phyloP scores from a whole-genome alignment of 2,329 filamentous ascomycete genomes.

The Colletotrichum spaethianum region DNA sequence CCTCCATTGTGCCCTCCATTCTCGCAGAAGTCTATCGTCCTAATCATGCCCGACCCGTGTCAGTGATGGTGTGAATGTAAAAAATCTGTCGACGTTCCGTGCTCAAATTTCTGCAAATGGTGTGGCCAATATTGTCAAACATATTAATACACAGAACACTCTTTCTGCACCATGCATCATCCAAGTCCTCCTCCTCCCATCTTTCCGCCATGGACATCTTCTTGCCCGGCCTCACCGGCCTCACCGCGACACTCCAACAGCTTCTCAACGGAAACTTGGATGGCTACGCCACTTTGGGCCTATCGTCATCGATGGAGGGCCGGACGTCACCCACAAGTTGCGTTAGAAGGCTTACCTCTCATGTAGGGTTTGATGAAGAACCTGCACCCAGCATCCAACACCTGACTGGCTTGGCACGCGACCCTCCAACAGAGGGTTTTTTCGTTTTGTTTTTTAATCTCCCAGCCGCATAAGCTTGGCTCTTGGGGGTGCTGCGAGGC shows the following conservation, averaged over 20 bases:
- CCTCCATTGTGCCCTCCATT: too few species aligned
- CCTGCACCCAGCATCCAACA: slow-evolving; percentile 1
- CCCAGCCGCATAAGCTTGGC: slow-evolving; percentile 29
- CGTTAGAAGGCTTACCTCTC: slow-evolving; percentile 11
- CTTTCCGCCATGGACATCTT: slow-evolving; percentile 18
- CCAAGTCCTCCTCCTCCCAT: not conserved
- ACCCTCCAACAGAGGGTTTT: slow-evolving; percentile 23
- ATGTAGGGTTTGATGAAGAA: slow-evolving; percentile 37
- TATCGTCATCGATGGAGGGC: not conserved
- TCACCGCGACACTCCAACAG: not conserved
- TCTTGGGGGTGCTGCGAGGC: slow-evolving; percentile 16
- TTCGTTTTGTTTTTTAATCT: too few species aligned
- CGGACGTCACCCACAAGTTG: slow-evolving; percentile 23
- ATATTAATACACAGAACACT: not conserved
- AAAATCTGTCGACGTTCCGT: not conserved
- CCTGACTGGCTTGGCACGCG: slow-evolving; percentile 30
- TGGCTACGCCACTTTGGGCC: not conserved
- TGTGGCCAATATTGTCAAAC: not conserved
- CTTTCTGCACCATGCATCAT: slow-evolving; percentile 2
- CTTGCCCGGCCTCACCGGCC: slow-evolving; percentile 11
- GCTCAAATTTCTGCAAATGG: slow-evolving; percentile 4
- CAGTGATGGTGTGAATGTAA: slow-evolving; percentile 5
- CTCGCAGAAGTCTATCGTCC: not conserved
- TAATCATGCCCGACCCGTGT: not conserved
- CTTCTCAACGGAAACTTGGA: slow-evolving; percentile 22